A percentile compares a stretch with the other conserved stretches of the same genome.
Evolutionary conservation across 73 alveolate species (phyloP).

Genomic region (Paramecium sonneborni): DNA sequence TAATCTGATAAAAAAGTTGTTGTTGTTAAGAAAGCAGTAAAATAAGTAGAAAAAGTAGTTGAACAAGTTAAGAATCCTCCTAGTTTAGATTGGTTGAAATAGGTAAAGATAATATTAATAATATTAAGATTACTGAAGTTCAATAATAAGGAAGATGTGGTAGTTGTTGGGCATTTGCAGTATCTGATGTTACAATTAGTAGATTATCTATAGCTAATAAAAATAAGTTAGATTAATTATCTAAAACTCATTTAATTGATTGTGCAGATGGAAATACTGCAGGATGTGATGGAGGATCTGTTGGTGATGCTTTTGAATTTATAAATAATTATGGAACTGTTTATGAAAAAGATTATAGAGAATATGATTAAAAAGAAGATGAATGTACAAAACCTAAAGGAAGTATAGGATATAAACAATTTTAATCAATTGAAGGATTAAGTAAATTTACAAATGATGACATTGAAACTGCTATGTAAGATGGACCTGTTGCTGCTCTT

Average conservation of each 20-base stretch:
- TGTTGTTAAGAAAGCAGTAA: not conserved
- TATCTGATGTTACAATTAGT: not conserved
- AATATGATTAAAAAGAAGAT: not conserved
- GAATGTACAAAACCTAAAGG: not conserved
- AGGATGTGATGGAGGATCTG: conserved; percentile 45
- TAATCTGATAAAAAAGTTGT: not conserved
- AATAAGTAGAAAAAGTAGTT: not conserved
- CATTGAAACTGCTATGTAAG: not conserved
- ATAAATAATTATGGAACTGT: not conserved
- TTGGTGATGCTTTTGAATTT: conserved; percentile 16
- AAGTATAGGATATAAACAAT: not conserved
- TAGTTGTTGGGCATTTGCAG: conserved; percentile 53
- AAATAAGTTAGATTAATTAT: not conserved
- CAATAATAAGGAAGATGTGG: conserved; percentile 40
- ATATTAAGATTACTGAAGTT: not conserved
- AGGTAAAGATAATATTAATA: not conserved
- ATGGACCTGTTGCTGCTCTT: conserved; percentile 31
- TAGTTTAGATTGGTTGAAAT: not conserved
- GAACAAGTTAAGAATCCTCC: not conserved
- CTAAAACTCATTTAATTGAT: not conserved
- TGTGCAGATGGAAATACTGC: not conserved
- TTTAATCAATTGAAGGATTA: not conserved
- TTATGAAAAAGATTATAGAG: conserved; percentile 6
- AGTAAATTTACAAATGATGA: not conserved
- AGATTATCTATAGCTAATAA: not conserved